Evolutionary conservation across 768 basidiomycete species (phyloP).

Genomic region (Agaricus blazei): DNA sequence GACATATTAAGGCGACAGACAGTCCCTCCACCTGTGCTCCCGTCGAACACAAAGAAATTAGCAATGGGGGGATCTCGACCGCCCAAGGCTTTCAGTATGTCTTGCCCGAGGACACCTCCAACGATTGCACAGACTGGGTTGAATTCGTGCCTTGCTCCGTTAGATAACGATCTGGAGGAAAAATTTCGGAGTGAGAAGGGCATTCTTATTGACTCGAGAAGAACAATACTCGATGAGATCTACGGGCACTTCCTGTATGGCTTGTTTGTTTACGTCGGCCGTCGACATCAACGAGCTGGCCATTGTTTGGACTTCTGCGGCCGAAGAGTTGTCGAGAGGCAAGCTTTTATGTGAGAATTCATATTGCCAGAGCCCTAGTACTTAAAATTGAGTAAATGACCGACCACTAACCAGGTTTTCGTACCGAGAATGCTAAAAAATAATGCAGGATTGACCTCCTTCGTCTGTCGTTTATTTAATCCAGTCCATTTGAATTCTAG

Average conservation of each 20-base stretch:
- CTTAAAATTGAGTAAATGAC: constrained; percentile 1
- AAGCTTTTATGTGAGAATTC: constrained; percentile 53
- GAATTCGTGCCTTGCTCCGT: constrained; percentile 78
- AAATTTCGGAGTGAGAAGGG: constrained; percentile 5
- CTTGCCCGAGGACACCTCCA: constrained; percentile 92
- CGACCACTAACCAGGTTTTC: constrained; percentile 7
- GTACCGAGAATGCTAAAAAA: constrained; percentile 72
- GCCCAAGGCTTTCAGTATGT: constrained; percentile 86
- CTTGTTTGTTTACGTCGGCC: constrained; percentile 69
- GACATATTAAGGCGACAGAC: constrained; percentile 54
- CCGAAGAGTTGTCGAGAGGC: constrained; percentile 40
- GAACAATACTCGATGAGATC: constrained; percentile 59
- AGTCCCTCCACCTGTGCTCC: constrained; percentile 69
- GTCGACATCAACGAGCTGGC: constrained; percentile 54
- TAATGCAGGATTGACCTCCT: constrained; percentile 73
- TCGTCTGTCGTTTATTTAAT: constrained; percentile 71
- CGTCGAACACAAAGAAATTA: constrained; percentile 90
- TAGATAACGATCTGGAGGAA: constrained; percentile 52
- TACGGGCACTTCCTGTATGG: constrained; percentile 49
- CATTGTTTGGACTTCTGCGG: constrained; percentile 56
- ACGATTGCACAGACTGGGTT: constrained; percentile 92
- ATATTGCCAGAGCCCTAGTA: constrained; percentile 79
- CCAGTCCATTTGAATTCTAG: constrained; percentile 64
- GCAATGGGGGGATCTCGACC: constrained; percentile 90
- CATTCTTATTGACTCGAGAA: neutral